These are phyloP conservation scores for Salvia sclarea DNA, from an alignment of 305 asterid species.

Conservation along the genomic window DNA sequence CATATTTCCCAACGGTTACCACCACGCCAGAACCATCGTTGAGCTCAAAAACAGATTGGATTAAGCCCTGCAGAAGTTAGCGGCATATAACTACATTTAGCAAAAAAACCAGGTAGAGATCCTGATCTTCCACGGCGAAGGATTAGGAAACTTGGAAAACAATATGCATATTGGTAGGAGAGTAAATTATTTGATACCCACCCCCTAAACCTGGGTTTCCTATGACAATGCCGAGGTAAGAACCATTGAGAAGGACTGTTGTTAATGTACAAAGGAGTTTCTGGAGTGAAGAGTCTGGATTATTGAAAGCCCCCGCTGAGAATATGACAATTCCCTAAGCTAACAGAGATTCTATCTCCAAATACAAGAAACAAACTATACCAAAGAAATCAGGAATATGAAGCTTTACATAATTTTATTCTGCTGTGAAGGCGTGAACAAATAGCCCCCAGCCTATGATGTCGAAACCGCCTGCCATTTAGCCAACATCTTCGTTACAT, in stretches of 20 bases:
- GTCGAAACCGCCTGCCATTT: no score
- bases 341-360: background rate
- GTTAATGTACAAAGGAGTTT: background rate
- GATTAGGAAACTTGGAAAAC: background rate
- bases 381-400: background rate
- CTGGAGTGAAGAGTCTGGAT: background rate
- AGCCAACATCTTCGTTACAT: conserved; percentile 11
- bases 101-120: background rate
- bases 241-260: background rate
- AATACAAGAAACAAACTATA: background rate
- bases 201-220: background rate
- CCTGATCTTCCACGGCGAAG: background rate
- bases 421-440: background rate
- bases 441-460: background rate
- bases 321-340: background rate
- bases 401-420: background rate
- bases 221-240: background rate
- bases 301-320: background rate
- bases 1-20: conserved; percentile 95
- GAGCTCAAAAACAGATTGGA: conserved; percentile 96
- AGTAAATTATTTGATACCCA: background rate
- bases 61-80: conserved; percentile 67
- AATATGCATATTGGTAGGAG: background rate
- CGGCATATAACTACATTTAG: background rate
- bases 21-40: conserved; percentile 96